A percentile compares a stretch with the other conserved stretches of the same genome.
phyloP scores from a whole-genome alignment of 371 early-diverging fungal genomes.

The Rhizopus sp. region DNA sequence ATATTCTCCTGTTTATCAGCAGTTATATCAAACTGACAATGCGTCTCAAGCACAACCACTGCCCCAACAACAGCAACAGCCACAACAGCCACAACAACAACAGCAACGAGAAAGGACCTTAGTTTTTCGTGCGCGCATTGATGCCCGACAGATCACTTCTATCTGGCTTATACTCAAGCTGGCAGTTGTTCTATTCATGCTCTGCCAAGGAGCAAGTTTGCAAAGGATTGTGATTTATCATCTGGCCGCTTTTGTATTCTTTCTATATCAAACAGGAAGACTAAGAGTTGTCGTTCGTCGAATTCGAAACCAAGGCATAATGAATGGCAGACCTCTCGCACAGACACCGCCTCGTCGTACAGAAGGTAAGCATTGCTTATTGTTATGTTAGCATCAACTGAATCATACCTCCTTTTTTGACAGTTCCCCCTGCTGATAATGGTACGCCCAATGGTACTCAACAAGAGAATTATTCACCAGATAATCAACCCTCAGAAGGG shows the following conservation, averaged over 20 bases:
- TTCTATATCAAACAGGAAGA: constrained; percentile 48
- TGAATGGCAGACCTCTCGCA: neutral
- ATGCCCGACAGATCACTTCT: constrained; percentile 29
- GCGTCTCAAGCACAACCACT: neutral
- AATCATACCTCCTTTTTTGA: neutral
- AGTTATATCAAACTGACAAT: neutral
- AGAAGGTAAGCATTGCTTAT: neutral
- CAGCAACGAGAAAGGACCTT: constrained; percentile 8
- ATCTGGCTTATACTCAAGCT: constrained; percentile 48
- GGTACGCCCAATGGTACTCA: no score
- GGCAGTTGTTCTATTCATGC: constrained; percentile 36
- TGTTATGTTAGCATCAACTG: neutral
- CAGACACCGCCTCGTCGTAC: neutral
- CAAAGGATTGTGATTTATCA: constrained; percentile 44
- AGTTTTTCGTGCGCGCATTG: constrained; percentile 10
- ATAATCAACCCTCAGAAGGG: no score
- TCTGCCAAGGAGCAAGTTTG: constrained; percentile 47
- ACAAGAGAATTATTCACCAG: no score
- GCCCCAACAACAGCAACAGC: constrained; percentile 10
- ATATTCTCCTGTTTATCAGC: neutral
- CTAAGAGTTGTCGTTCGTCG: constrained; percentile 42
- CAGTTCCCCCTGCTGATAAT: no score
- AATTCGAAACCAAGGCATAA: constrained; percentile 28
- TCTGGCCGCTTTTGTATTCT: constrained; percentile 37
- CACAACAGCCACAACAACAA: constrained; percentile 3